Base-by-base conservation (phyloP, 495 filamentous ascomycete species). In the Penicillium salamii region DNA sequence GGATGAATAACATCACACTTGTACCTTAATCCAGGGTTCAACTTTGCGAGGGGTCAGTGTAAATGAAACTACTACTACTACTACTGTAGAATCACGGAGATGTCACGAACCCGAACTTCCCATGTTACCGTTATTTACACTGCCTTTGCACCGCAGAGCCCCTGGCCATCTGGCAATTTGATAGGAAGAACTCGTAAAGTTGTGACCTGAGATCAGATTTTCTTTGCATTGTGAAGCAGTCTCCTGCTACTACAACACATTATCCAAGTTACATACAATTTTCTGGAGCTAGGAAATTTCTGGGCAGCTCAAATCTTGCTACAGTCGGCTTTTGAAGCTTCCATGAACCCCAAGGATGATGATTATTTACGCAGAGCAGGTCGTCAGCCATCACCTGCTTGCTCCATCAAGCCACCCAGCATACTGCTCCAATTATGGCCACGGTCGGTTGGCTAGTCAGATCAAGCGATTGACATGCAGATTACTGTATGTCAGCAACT, bases 1-100 rank as follows among this genome's bases (percentile, higher is more conserved):
- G 28, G 18, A 35, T 40, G 9, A 49, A 49, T 29, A n/a, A n/a
- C 11, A 42, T 41, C 46, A 49, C 47, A 42, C 20, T 50, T 42
- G 38, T 49, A 49, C 35, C 46, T 49, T 26, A 50, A 42, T 42
- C 15, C 26, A 31, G 24, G 24, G 15, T 42, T 31, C n/a, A 42
- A 31, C n/a, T 42, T n/a, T n/a, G n/a, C n/a, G n/a, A n/a, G n/a
- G n/a, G n/a, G n/a, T n/a, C n/a, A n/a, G n/a, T n/a, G n/a, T n/a
- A n/a, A n/a, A n/a, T n/a, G n/a, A n/a, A n/a, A n/a, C n/a, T n/a
- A n/a, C n/a, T n/a, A n/a, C n/a, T n/a, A n/a, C n/a, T n/a, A n/a
- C n/a, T n/a, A n/a, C n/a, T n/a, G n/a, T n/a, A n/a, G n/a, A n/a
- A n/a, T n/a, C n/a, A n/a, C n/a, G n/a, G n/a, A n/a, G n/a, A n/a